These are phyloP conservation scores for Boletus subparvulus DNA, from an alignment of 768 basidiomycete genomes.

Conservation along the genomic window DNA sequence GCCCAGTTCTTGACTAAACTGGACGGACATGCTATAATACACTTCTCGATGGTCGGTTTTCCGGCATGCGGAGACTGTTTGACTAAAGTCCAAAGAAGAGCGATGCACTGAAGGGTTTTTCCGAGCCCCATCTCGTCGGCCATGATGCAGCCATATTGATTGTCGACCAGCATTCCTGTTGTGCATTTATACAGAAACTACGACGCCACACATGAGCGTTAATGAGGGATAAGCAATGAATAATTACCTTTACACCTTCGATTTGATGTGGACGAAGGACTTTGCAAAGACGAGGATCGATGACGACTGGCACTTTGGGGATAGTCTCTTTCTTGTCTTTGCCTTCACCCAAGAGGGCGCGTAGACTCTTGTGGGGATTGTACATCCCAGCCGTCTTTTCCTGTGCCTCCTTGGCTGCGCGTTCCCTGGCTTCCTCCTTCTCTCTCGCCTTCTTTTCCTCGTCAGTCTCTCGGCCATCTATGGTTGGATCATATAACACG, in stretches of 20 bases:
- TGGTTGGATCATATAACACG: slow-evolving; percentile 94
- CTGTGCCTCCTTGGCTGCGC: slow-evolving; percentile 58
- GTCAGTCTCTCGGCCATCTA: slow-evolving; percentile 89
- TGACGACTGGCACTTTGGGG: slow-evolving; percentile 92
- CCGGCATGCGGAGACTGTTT: slow-evolving; percentile 91
- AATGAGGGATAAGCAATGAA: neutral
- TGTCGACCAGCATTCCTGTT: slow-evolving; percentile 88
- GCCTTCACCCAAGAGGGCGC: slow-evolving; percentile 70
- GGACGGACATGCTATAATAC: slow-evolving; percentile 95
- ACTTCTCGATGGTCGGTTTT: slow-evolving; percentile 91
- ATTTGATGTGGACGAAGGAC: slow-evolving; percentile 96
- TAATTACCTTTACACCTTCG: slow-evolving; percentile 89
- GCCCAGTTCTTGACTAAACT: slow-evolving; percentile 99
- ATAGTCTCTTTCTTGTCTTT: slow-evolving; percentile 62
- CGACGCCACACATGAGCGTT: slow-evolving; percentile 1
- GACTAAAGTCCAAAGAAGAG: slow-evolving; percentile 90
- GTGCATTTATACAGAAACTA: slow-evolving; percentile 96
- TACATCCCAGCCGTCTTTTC: slow-evolving; percentile 73
- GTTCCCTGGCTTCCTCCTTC: slow-evolving; percentile 68
- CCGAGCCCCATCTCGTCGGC: slow-evolving; percentile 99
- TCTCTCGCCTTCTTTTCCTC: slow-evolving; percentile 75
- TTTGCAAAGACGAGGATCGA: slow-evolving; percentile 84
- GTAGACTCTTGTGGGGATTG: slow-evolving; percentile 92
- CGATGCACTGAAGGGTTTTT: slow-evolving; percentile 95
- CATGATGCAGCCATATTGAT: slow-evolving; percentile 97